Evolutionary conservation across 1,284 basidiomycete genomes (phyloP).

Genomic region (Rhodotorula sp.): DNA sequence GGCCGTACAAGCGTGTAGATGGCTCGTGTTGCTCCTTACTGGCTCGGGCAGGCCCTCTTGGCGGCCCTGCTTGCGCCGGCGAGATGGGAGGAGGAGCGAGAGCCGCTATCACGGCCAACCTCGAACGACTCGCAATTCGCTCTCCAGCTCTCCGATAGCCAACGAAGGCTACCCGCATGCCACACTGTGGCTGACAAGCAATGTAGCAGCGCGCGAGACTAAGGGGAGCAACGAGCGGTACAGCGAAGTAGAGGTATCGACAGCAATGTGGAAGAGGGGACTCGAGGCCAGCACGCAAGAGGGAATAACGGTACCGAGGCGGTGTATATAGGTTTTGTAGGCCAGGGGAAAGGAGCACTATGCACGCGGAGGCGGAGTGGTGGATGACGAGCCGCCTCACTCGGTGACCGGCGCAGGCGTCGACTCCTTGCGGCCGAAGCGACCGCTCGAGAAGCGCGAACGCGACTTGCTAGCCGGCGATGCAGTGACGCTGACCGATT

Average conservation of each 20-base stretch:
- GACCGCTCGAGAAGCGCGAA: constrained; percentile 22
- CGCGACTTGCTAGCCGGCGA: constrained; percentile 15
- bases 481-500: constrained; percentile 1
- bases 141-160: too few species aligned
- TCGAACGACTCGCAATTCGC: neutral
- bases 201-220: neutral
- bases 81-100: neutral
- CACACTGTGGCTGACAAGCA: too few species aligned
- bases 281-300: neutral
- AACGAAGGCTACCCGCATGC: too few species aligned
- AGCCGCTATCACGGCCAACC: neutral
- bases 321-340: neutral
- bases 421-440: constrained; percentile 21
- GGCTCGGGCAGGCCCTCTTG: too few species aligned
- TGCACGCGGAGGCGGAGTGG: too few species aligned
- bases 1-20: too few species aligned
- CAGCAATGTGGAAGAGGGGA: neutral
- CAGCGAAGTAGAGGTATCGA: constrained; percentile 1
- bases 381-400: neutral
- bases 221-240: too few species aligned
- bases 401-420: constrained; percentile 1
- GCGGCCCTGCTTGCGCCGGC: too few species aligned
- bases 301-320: neutral
- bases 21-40: too few species aligned
- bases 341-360: neutral